Conservation (phyloP, 495 filamentous ascomycete genomes). For the Mytilinidion resinicola region DNA sequence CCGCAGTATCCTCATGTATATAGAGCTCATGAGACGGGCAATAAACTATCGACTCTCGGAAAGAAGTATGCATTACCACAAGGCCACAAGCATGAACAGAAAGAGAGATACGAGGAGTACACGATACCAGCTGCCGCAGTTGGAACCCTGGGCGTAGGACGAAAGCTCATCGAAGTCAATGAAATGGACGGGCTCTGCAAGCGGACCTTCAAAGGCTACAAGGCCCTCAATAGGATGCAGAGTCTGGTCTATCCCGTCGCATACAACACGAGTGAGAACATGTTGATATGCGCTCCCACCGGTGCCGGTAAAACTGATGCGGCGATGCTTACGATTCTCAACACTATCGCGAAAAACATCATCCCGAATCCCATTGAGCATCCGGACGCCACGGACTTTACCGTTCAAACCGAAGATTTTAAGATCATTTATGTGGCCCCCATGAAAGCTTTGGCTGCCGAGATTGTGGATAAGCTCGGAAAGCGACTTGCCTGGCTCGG, state of each 20-base stretch:
- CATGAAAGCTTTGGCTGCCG: conserved; percentile 95
- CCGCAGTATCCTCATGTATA: conserved; percentile 89
- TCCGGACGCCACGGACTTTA: conserved; percentile 67
- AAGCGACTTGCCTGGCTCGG: conserved; percentile 90
- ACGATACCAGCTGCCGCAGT: conserved; percentile 74
- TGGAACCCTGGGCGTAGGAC: conserved; percentile 61
- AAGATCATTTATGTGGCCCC: conserved; percentile 98
- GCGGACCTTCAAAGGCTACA: conserved; percentile 92
- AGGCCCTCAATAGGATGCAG: conserved; percentile 93
- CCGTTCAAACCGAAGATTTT: conserved; percentile 76
- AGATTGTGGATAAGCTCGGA: conserved; percentile 92
- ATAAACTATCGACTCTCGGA: conserved; percentile 68
- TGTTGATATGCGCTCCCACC: conserved; percentile 97
- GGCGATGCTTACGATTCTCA: conserved; percentile 91
- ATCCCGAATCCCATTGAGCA: conserved; percentile 69
- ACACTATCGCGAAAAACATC: conserved; percentile 78
- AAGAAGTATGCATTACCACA: conserved; percentile 57
- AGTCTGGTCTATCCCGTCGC: conserved; percentile 92
- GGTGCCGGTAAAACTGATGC: conserved; percentile 98
- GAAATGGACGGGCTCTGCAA: conserved; percentile 85
- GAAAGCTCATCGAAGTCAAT: conserved; percentile 68
- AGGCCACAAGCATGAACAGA: conserved; percentile 30
- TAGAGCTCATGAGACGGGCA: conserved; percentile 70
- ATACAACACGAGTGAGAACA: conserved; percentile 93
- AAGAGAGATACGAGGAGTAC: conserved; percentile 75